Conservation (phyloP, 768 basidiomycete genomes). For the Lentinula detonsa region DNA sequence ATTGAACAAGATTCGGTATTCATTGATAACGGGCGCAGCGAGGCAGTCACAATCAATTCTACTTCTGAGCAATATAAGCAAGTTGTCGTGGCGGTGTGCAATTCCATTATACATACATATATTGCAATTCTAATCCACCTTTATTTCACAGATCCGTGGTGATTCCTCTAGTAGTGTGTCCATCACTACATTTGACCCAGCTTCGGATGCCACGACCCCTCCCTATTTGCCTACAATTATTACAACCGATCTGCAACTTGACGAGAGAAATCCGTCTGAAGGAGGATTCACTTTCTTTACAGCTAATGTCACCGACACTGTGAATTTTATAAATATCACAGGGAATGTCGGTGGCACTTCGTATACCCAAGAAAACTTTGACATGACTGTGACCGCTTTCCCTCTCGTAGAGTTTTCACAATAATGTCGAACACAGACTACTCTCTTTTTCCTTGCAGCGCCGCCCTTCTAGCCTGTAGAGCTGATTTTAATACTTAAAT, state of each 20-base stretch:
- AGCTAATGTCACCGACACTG: neutral
- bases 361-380: neutral
- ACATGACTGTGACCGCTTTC: neutral
- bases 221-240: neutral
- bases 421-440: too few relatives aligned
- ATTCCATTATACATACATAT: neutral
- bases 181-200: neutral
- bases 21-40: constrained; percentile 18
- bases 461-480: too few relatives aligned
- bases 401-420: neutral
- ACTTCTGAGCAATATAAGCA: neutral
- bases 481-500: too few relatives aligned
- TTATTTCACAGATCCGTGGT: neutral
- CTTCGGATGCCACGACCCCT: neutral
- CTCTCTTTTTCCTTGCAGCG: neutral
- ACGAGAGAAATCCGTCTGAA: neutral
- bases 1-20: constrained; percentile 37
- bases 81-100: constrained; percentile 2
- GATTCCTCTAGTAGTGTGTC: neutral
- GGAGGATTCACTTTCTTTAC: neutral
- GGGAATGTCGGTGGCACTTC: neutral
- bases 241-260: neutral
- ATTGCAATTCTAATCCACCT: neutral
- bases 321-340: neutral
- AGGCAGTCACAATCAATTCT: neutral